A percentile compares a stretch with the other conserved stretches of the same genome.
These are phyloP conservation scores for Pyricularia pennisetigena DNA, from an alignment of 2,329 filamentous ascomycete species.

Conservation along the genomic window DNA sequence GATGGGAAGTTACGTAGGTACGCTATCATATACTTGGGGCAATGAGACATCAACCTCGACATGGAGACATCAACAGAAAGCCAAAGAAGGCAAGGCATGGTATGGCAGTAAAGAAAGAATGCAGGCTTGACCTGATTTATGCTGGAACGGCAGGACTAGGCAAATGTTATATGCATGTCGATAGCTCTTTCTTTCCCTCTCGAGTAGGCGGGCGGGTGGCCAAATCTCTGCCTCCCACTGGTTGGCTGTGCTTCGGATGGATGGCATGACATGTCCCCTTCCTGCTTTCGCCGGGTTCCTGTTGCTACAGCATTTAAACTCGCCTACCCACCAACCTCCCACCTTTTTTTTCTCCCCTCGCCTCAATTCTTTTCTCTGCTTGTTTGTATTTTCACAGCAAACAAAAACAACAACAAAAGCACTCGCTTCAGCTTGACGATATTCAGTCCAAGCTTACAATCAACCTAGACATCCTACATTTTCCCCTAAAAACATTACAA, in stretches of 20 bases:
- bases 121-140: background rate
- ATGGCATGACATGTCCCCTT: background rate
- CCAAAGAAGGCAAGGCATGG: background rate
- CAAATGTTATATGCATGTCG: background rate
- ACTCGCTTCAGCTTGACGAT: conserved; percentile 5
- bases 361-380: background rate
- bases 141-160: background rate
- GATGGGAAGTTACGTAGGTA: no score
- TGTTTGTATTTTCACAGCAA: conserved; percentile 1
- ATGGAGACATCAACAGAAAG: background rate
- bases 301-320: background rate
- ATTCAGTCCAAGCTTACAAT: no score
- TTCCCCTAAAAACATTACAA: conserved; percentile 3
- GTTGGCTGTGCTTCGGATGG: background rate
- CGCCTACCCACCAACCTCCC: background rate
- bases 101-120: background rate
- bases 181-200: background rate
- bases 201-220: background rate
- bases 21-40: no score
- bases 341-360: conserved; percentile 1
- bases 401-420: background rate
- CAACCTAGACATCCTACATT: conserved; percentile 5
- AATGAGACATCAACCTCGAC: no score
- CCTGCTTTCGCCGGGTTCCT: background rate
- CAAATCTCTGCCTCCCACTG: background rate